Evolutionary conservation across 140 eudicot species (phyloP).

Genomic region (Anethum foeniculum): DNA sequence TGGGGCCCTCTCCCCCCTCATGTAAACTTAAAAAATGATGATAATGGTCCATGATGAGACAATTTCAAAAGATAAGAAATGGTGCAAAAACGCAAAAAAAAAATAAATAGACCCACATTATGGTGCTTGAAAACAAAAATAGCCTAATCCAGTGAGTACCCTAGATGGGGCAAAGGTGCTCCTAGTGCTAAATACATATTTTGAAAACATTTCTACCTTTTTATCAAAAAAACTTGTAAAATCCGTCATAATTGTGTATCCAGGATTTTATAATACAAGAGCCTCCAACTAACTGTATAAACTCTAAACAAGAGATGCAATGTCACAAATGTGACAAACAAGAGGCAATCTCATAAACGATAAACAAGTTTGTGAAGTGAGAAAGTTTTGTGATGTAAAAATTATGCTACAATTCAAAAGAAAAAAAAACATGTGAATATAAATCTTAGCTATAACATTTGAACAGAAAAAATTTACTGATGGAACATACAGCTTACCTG

Average conservation of each 20-base stretch:
- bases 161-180: no score
- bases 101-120: no score
- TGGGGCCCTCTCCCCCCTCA: no score
- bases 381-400: neutral
- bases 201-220: neutral
- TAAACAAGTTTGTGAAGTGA: neutral
- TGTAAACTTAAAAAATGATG: no score
- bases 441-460: neutral
- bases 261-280: neutral
- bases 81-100: no score
- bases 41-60: no score
- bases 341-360: neutral
- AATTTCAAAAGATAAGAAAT: no score
- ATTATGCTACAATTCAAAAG: neutral
- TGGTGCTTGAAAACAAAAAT: no score
- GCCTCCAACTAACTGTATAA: neutral
- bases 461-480: neutral
- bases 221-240: neutral
- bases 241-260: neutral
- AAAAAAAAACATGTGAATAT: neutral
- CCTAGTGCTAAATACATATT: no score
- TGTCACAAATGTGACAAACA: neutral
- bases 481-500: conserved; percentile 45
- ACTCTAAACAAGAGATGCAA: neutral
- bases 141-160: no score